Evolutionary conservation across 345 rosid genomes (phyloP), one percentile per base, ranked within the genome.

Genomic region (Geranium rotundifolium): DNA sequence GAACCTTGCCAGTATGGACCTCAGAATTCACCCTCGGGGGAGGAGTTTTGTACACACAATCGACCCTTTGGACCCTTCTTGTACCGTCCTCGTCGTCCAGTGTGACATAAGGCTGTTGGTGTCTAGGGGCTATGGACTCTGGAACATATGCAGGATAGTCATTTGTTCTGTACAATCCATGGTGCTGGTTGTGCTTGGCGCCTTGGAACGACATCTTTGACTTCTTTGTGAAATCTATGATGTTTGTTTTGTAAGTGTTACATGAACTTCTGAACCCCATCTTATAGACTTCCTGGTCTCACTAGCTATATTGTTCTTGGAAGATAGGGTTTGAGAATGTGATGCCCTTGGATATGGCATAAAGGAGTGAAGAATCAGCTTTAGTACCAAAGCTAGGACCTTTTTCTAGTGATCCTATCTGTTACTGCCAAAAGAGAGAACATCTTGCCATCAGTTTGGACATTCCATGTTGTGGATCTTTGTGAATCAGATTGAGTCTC

Each of bases 1-100:
- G 79, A 15, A 89, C 75, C 57, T 76, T 73, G 54, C 81, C 83
- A 34, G 54, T 57, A 23, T 23, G 2, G 27, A 23, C 27, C 27
- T 23, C 27, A 5, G 49, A 6, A 15, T 10, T 59, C n/a, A 3
- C 20, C 2, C 62, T 30, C 39, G 9, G 61, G 14, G 20, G 55
- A 20, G 61, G 19, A 50, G 6, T 63, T 30, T 64, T 54, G 7
- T 61, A 5, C 13, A 69, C 69, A 20, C 72, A 57, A 15, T 57
- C 60, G 15, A 59, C 10, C n/a, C 29, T 70, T 17, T 17, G 64
- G 60, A 41, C 17, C 31, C 54, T 64, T 31, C 34, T 63, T 0
- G 72, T 54, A 19, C 37, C 56, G 17, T 29, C 29, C 9, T 30
- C 17, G 14, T n/a, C 23, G 64, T 54, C 31, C 58, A 50, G 16